These are phyloP conservation scores for Phytophthora vignae DNA, from an alignment of 352 stramenopile species.

Conservation along the genomic window DNA sequence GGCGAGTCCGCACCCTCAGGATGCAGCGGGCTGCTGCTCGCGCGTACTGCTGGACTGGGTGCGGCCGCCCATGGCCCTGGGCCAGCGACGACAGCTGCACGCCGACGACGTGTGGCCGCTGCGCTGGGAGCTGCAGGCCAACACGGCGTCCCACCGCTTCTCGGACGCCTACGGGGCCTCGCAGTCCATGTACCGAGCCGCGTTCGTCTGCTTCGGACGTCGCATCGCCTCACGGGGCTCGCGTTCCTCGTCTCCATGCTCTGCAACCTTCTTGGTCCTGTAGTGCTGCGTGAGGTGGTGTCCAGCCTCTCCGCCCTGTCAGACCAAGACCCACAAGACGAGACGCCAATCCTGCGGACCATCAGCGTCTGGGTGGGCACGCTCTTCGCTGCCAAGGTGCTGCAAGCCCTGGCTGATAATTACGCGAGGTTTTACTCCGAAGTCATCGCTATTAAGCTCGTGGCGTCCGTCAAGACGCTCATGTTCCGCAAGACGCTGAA, in stretches of 20 bases:
- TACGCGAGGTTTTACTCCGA: slow-evolving; percentile 60
- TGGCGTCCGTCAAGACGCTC: slow-evolving; percentile 55
- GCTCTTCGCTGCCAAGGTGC: slow-evolving; percentile 59
- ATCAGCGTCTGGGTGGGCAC: slow-evolving; percentile 44
- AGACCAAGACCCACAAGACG: slow-evolving; percentile 19
- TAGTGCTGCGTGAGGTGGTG: slow-evolving; percentile 56
- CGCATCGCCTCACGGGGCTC: slow-evolving; percentile 52
- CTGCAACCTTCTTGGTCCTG: slow-evolving; percentile 56
- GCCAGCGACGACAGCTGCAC: slow-evolving; percentile 55
- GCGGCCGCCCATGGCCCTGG: slow-evolving; percentile 52
- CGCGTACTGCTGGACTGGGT: slow-evolving; percentile 59
- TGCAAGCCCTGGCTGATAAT: slow-evolving; percentile 64
- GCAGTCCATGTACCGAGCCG: slow-evolving; percentile 44
- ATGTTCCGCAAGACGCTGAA: slow-evolving; percentile 65
- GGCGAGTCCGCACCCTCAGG: slow-evolving; percentile 29
- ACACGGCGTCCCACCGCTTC: slow-evolving; percentile 34
- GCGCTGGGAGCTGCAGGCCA: slow-evolving; percentile 36
- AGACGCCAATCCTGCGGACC: slow-evolving; percentile 28
- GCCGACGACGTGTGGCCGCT: slow-evolving; percentile 56
- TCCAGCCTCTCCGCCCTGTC: slow-evolving; percentile 37
- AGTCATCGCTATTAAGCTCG: slow-evolving; percentile 64
- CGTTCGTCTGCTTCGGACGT: slow-evolving; percentile 42
- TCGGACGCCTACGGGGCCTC: slow-evolving; percentile 32
- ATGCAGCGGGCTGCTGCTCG: slow-evolving; percentile 39
- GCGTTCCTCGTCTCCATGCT: slow-evolving; percentile 58